Evolutionary conservation across 78 protist species (phyloP), one percentile per base, ranked within the genome.

Genomic region (Isochrysis galbana): DNA sequence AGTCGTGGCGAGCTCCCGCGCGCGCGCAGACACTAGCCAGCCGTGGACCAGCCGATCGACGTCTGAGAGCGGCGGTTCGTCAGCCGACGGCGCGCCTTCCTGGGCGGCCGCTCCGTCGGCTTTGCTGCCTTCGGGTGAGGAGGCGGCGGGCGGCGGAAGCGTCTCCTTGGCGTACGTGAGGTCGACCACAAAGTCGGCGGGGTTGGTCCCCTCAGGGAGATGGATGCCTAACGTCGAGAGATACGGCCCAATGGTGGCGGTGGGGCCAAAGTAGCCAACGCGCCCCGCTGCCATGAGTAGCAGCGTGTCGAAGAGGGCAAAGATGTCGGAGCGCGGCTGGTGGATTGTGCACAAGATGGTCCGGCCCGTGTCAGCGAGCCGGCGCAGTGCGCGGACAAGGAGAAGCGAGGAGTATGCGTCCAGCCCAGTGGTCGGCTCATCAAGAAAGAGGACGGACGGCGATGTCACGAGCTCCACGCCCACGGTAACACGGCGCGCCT

Each of bases 391-490:
- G 51, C 89, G 23, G 82, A 90, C 77, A 23, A 96, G 94, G 2
- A 0, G 0, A 72, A 90, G 91, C 42, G 97, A 94, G 74, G 82
- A 51, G 46, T 0, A 0, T 17, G 94, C 32, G 87, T 96, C 97
- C 19, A 96, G 94, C 32, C 97, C 96, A 0, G 94, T 48, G 29
- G 97, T 96, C 42, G 96, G 96, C 91, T 96, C 98, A 87, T 97
- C 98, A 55, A 97, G 89, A 69, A 97, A 93, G 51, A 96, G 70
- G 34, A 95, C 25, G 21, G 82, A 21, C 26, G 97, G 96, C 51
- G 89, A 0, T 22, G 92, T 51, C 22, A 94, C 22, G 72, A 97
- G 67, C 47, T 91, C 91, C 41, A 70, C 42, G 29, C 61, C 95
- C 74, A 94, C 87, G n/a, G 90, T 3, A 21, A 91, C 82, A n/a